Conservation (phyloP, 345 rosid species). For the Rubroshorea leprosula region DNA sequence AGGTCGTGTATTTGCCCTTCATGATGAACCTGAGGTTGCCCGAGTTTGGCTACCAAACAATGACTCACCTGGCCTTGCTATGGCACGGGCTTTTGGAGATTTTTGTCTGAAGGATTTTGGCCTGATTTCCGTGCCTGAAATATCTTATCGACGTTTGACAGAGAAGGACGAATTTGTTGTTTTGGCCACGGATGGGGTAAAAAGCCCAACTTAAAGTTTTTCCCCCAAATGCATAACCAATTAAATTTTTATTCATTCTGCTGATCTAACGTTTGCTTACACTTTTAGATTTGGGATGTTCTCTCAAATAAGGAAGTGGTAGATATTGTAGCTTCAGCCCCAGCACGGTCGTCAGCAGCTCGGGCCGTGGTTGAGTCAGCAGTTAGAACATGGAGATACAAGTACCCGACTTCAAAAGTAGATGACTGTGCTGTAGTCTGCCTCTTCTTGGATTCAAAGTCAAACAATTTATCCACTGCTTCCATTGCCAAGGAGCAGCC, state of each 20-base stretch:
- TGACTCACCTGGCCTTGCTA: constrained; percentile 97
- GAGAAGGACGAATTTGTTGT: constrained; percentile 85
- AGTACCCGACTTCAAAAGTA: constrained; percentile 87
- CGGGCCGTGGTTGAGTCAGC: constrained; percentile 78
- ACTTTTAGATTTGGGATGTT: constrained; percentile 86
- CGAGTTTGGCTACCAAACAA: constrained; percentile 95
- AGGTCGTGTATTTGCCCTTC: constrained; percentile 95
- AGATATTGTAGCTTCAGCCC: constrained; percentile 65
- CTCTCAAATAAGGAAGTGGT: constrained; percentile 86
- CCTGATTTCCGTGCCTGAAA: constrained; percentile 89
- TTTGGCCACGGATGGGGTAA: constrained; percentile 97
- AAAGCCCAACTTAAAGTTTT: constrained; percentile 10
- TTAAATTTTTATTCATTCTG: neutral
- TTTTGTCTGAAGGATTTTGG: constrained; percentile 98
- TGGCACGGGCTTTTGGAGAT: constrained; percentile 99
- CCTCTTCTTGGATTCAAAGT: constrained; percentile 58
- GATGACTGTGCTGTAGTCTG: constrained; percentile 99
- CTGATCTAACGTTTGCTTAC: neutral
- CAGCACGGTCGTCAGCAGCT: constrained; percentile 67
- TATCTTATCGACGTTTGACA: constrained; percentile 55
- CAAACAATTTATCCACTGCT: constrained; percentile 36
- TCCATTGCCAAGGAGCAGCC: constrained; percentile 22
- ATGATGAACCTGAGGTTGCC: constrained; percentile 92
- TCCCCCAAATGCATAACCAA: neutral
- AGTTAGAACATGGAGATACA: constrained; percentile 82